phyloP scores from a whole-genome alignment of 768 basidiomycete genomes.

The Suillus clintonianus region DNA sequence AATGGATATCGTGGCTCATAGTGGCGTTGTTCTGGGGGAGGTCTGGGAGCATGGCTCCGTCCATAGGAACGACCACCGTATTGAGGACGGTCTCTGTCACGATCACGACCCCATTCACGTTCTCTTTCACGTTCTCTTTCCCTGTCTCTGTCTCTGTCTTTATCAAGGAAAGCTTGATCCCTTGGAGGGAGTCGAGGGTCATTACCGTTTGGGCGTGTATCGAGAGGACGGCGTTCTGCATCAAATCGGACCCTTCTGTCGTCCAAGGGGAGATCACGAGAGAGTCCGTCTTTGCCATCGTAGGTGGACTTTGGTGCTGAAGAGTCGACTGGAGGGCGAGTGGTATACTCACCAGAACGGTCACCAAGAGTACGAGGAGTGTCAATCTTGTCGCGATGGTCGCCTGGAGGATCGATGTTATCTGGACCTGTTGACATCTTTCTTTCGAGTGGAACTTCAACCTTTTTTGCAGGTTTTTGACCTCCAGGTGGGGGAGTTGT shows the following conservation, averaged over 20 bases:
- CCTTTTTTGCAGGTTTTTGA: slow-evolving; percentile 22
- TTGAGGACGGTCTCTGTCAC: slow-evolving; percentile 38
- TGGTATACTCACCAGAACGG: slow-evolving; percentile 31
- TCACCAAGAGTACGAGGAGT: slow-evolving; percentile 15
- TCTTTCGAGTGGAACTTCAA: slow-evolving; percentile 6
- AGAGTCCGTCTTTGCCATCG: slow-evolving; percentile 31
- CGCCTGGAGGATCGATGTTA: slow-evolving; percentile 9
- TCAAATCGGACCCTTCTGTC: slow-evolving; percentile 31
- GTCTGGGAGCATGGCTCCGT: slow-evolving; percentile 41
- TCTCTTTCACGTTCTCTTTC: slow-evolving; percentile 36
- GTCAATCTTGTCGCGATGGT: slow-evolving; percentile 11
- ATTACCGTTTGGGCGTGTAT: slow-evolving; percentile 16
- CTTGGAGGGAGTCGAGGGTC: slow-evolving; percentile 23
- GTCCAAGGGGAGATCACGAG: slow-evolving; percentile 29
- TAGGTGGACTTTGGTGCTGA: slow-evolving; percentile 22
- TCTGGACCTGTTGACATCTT: slow-evolving; percentile 11
- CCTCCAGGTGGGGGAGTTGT: slow-evolving; percentile 26
- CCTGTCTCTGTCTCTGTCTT: slow-evolving; percentile 34
- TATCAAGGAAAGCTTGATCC: slow-evolving; percentile 35
- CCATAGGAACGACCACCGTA: slow-evolving; percentile 41
- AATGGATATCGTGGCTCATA: slow-evolving; percentile 46
- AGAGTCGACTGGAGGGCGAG: slow-evolving; percentile 23
- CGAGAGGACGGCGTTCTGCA: slow-evolving; percentile 18
- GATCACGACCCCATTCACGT: slow-evolving; percentile 25
- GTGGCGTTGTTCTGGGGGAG: slow-evolving; percentile 48